Evolutionary conservation across 2,329 filamentous ascomycete genomes (phyloP).

Genomic region (Alternaria arbusti): DNA sequence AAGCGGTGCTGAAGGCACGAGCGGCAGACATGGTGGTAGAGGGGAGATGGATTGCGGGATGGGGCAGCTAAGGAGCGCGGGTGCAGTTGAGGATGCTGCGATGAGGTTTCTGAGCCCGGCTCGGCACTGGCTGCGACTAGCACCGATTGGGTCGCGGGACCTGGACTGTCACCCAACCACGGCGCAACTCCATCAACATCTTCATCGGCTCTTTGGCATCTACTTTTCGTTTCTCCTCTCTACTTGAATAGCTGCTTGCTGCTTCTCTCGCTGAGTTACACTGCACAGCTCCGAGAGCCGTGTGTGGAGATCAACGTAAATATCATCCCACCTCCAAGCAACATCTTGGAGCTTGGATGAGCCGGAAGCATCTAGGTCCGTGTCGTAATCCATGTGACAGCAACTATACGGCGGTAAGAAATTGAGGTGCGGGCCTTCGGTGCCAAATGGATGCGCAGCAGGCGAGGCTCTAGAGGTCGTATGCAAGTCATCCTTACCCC

Average conservation of each 20-base stretch:
- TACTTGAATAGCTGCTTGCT: not conserved
- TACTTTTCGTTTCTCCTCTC: too few species aligned
- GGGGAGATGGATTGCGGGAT: conserved; percentile 45
- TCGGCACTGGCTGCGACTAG: conserved; percentile 25
- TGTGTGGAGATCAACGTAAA: not conserved
- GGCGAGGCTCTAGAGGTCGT: too few species aligned
- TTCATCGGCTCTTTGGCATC: not conserved
- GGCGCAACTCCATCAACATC: not conserved
- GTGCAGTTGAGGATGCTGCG: conserved; percentile 28
- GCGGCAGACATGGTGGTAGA: conserved; percentile 61
- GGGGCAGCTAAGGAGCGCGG: conserved; percentile 32
- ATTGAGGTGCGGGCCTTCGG: not conserved
- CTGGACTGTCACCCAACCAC: not conserved
- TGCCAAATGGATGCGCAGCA: not conserved
- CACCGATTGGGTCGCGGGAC: conserved; percentile 8
- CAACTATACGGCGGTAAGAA: not conserved
- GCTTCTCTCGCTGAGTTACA: not conserved
- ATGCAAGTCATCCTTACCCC: not conserved
- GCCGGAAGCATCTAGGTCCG: not conserved
- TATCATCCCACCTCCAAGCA: not conserved
- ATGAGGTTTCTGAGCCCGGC: conserved; percentile 32
- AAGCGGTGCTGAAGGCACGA: conserved; percentile 62
- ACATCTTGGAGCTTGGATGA: not conserved
- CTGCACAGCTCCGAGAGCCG: not conserved
- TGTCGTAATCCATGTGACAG: too few species aligned